Evolutionary conservation across 192 early-diverging fungal species (phyloP).

Genomic region (Podila verticillata): DNA sequence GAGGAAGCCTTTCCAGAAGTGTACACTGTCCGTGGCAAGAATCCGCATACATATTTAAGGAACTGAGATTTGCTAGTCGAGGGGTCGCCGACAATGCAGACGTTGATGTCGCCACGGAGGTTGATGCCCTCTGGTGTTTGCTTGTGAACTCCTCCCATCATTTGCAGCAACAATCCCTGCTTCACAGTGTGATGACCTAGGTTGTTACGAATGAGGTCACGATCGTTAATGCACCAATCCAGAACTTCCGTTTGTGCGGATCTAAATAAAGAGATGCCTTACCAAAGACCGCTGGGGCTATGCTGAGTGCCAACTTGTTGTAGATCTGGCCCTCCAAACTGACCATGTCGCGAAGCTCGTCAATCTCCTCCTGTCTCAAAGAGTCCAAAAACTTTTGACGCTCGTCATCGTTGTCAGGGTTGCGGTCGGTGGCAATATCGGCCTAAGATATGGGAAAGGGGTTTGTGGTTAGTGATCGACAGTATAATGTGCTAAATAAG

Average conservation of each 20-base stretch:
- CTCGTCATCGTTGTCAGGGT: conserved; percentile 70
- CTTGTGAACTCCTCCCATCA: conserved; percentile 97
- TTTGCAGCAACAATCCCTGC: conserved; percentile 92
- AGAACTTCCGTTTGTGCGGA: neutral
- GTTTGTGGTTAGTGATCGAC: conserved; percentile 9
- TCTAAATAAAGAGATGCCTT: conserved; percentile 1
- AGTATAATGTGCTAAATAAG: neutral
- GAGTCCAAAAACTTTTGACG: conserved; percentile 69
- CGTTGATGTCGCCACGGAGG: conserved; percentile 97
- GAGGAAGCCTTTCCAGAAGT: conserved; percentile 96
- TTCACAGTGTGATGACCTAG: conserved; percentile 92
- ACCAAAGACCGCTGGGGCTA: conserved; percentile 94
- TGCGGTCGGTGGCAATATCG: conserved; percentile 52
- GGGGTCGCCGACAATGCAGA: conserved; percentile 97
- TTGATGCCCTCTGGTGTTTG: conserved; percentile 90
- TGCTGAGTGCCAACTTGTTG: conserved; percentile 79
- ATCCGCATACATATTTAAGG: conserved; percentile 88
- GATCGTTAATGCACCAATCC: neutral
- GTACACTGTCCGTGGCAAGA: conserved; percentile 94
- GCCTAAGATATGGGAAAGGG: neutral
- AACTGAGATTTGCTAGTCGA: conserved; percentile 96
- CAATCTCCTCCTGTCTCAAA: conserved; percentile 78
- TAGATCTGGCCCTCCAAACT: conserved; percentile 70
- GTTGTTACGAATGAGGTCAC: neutral
- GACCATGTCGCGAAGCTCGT: conserved; percentile 78